Evolutionary conservation across 2,329 filamentous ascomycete genomes (phyloP).

Genomic region (Stachybotrys elegans): DNA sequence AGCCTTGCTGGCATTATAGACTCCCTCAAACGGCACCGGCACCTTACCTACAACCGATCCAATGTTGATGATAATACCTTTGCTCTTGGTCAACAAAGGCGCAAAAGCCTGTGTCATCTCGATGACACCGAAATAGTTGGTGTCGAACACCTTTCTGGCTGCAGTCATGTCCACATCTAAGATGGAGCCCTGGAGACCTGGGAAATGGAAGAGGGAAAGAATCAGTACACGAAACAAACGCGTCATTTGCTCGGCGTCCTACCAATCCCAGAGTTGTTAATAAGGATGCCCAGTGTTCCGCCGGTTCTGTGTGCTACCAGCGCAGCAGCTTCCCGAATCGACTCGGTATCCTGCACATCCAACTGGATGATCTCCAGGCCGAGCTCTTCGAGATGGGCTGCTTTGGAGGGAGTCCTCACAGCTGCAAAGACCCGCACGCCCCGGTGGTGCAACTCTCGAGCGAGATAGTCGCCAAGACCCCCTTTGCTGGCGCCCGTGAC

Average conservation of each 20-base stretch:
- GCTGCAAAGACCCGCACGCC: constrained; percentile 36
- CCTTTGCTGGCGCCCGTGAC: constrained; percentile 34
- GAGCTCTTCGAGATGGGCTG: constrained; percentile 21
- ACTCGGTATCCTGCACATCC: constrained; percentile 32
- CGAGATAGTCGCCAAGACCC: constrained; percentile 35
- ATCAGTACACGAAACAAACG: neutral
- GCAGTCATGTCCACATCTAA: constrained; percentile 14
- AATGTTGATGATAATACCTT: constrained; percentile 32
- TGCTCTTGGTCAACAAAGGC: constrained; percentile 27
- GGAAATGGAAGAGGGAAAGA: neutral
- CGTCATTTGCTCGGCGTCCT: constrained; percentile 11
- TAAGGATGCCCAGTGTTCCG: constrained; percentile 34
- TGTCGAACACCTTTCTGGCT: constrained; percentile 25
- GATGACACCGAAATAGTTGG: constrained; percentile 33
- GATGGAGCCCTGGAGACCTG: constrained; percentile 14
- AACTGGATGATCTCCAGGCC: constrained; percentile 33
- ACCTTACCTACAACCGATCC: constrained; percentile 27
- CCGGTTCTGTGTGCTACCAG: constrained; percentile 26
- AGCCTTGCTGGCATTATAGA: constrained; percentile 39
- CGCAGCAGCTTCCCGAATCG: constrained; percentile 25
- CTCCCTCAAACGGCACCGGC: constrained; percentile 24
- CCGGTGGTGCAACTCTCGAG: constrained; percentile 28
- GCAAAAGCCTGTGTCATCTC: constrained; percentile 32
- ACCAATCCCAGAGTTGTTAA: constrained; percentile 37
- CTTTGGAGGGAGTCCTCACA: constrained; percentile 26